Conservation (phyloP, 2,329 filamentous ascomycete genomes). For the Sodiomyces alkalinus region DNA sequence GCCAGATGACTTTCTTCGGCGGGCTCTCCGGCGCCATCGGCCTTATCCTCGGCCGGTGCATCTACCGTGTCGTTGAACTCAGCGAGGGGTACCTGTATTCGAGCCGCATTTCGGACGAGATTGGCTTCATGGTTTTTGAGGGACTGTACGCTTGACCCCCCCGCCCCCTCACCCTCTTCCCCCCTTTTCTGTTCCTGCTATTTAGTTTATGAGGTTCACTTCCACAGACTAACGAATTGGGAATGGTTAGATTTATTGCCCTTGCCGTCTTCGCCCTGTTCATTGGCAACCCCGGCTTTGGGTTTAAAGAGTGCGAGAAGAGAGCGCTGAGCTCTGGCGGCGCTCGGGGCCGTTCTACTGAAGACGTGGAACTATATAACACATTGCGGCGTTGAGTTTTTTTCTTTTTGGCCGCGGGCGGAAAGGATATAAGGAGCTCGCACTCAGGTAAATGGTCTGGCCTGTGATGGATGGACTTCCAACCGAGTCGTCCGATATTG, state of each 20-base stretch:
- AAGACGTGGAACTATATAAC: too few relatives aligned
- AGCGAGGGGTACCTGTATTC: slow-evolving; percentile 42
- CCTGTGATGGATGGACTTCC: too few relatives aligned
- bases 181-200: neutral
- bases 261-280: slow-evolving; percentile 20
- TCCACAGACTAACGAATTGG: slow-evolving; percentile 17
- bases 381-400: too few relatives aligned
- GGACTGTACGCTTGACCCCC: slow-evolving; percentile 25
- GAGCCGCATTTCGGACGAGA: slow-evolving; percentile 33
- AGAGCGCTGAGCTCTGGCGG: too few relatives aligned
- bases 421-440: too few relatives aligned
- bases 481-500: too few relatives aligned
- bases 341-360: too few relatives aligned
- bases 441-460: too few relatives aligned
- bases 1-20: slow-evolving; percentile 29
- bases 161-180: slow-evolving; percentile 13
- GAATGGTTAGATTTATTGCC: too few relatives aligned
- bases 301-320: too few relatives aligned
- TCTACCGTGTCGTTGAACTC: slow-evolving; percentile 50
- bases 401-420: too few relatives aligned
- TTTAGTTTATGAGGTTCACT: neutral
- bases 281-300: slow-evolving; percentile 26
- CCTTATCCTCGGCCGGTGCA: slow-evolving; percentile 43
- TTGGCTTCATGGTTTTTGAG: slow-evolving; percentile 38
- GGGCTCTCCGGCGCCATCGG: slow-evolving; percentile 38